Evolutionary conservation across 345 rosid species (phyloP), one percentile per base, ranked within the genome.

Genomic region (Heritiera fomes): DNA sequence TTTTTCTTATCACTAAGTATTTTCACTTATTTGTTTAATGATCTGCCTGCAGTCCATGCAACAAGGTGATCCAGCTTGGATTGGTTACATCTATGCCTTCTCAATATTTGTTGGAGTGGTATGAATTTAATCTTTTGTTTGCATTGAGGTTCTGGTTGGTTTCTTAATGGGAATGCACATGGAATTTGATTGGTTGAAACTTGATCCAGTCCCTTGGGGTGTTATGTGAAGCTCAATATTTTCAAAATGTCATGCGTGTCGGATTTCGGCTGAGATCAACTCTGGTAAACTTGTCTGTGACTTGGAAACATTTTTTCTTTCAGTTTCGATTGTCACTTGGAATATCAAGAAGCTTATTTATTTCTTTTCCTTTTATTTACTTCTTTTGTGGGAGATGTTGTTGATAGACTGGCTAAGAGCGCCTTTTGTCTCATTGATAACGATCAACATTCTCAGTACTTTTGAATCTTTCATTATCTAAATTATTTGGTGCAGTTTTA

Each of bases 221-320:
- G 71, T 84, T 96, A 75, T 90, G 72, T 82, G 99, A 96, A 90
- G 99, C 97, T 80, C 99, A 96, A 70, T 96, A 96, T 86, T 96
- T 96, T 84, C 99, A 96, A 85, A 92, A 92, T 89, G 99, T 94
- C 81, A 96, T 96, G 98, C 97, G 99, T 77, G 95, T 91, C 80
- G 99, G 99, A 71, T 96, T 83, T 82, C 95, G 95, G 80, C 88
- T 96, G 73, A 89, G 99, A 84, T 85, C 99, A 67, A 89, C 98
- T 72, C 78, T 96, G 97, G 99, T 94, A 88, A 90, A 34, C 77
- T 81, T 81, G 47, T 40, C 41, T 83, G 77, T 78, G 17, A 61
- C 77, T 50, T 46, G 46, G 43, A 28, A 18, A 13, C 73, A 66
- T 34, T n/a, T 70, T 75, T 55, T 77, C 60, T 53, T 65, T 74